phyloP scores from a whole-genome alignment of 768 basidiomycete genomes.

The Leccinum truebloodii region DNA sequence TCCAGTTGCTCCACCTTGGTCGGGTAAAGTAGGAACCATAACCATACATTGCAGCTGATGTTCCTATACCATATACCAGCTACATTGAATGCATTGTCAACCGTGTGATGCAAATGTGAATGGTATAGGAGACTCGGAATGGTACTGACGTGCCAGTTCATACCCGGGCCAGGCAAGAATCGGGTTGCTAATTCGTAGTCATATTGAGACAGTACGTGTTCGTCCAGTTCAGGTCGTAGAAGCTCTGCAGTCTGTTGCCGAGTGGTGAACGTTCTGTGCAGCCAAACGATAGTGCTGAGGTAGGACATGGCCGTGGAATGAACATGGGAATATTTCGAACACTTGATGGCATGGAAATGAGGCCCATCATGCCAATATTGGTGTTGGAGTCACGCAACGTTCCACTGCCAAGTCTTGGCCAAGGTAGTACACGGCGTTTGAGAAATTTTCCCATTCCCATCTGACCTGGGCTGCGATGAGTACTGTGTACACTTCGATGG shows the following conservation, averaged over 20 bases:
- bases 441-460: slow-evolving; percentile 4
- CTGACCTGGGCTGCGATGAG: slow-evolving; percentile 8
- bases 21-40: slow-evolving; percentile 29
- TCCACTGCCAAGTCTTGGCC: not conserved
- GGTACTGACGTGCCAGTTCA: slow-evolving; percentile 44
- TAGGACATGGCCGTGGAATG: slow-evolving; percentile 28
- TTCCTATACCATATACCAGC: slow-evolving; percentile 24
- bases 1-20: slow-evolving; percentile 30
- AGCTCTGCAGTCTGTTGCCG: slow-evolving; percentile 35
- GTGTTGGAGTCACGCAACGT: not conserved
- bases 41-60: slow-evolving; percentile 26
- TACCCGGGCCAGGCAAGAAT: slow-evolving; percentile 54
- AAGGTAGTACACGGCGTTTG: not conserved
- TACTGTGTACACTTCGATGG: slow-evolving; percentile 7
- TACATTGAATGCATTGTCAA: slow-evolving; percentile 11
- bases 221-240: slow-evolving; percentile 33
- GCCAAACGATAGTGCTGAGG: slow-evolving; percentile 34
- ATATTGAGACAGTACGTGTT: slow-evolving; percentile 31
- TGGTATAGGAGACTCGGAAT: slow-evolving; percentile 7
- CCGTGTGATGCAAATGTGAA: not conserved
- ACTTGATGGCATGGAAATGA: not conserved
- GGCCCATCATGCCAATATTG: not conserved
- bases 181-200: slow-evolving; percentile 57
- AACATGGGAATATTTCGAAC: not conserved
- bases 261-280: slow-evolving; percentile 47